Percentiles rank a stretch among this genome's conserved stretches.
These are phyloP conservation scores for Mariannaea sp. DNA, from an alignment of 2,329 filamentous ascomycete species.

Conservation along the genomic window DNA sequence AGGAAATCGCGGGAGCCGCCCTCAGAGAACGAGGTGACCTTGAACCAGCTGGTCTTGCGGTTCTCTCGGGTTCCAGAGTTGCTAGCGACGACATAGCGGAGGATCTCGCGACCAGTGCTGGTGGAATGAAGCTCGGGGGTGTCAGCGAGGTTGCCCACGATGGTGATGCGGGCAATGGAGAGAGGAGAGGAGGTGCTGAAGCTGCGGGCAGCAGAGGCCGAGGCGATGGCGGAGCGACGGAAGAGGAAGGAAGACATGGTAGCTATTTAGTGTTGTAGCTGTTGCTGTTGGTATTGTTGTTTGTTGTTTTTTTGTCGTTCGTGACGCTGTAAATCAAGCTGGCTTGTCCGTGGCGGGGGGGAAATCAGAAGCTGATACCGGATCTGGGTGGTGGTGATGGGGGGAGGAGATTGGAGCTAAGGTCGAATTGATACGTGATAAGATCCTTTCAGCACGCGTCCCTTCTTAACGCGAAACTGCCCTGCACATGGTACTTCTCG, in stretches of 20 bases:
- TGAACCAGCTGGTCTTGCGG: constrained; percentile 84
- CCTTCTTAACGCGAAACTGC: background rate
- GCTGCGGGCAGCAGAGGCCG: constrained; percentile 61
- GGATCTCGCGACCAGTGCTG: constrained; percentile 71
- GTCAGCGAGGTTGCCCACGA: constrained; percentile 83
- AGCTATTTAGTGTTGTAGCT: constrained; percentile 3
- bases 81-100: constrained; percentile 79
- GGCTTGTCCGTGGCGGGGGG: background rate
- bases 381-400: background rate
- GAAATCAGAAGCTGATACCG: background rate
- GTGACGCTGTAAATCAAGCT: too few relatives aligned
- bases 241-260: constrained; percentile 56
- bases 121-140: constrained; percentile 77
- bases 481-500: background rate
- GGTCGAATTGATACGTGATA: constrained; percentile 20
- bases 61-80: constrained; percentile 70
- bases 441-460: background rate
- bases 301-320: too few relatives aligned
- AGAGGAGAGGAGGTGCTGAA: constrained; percentile 75
- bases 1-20: constrained; percentile 74
- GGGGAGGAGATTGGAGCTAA: background rate
- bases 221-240: constrained; percentile 55
- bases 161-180: constrained; percentile 76
- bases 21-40: constrained; percentile 74
- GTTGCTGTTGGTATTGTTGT: too few relatives aligned